These are phyloP conservation scores for Botryosphaeria agaves DNA, from an alignment of 2,329 filamentous ascomycete species.

Conservation along the genomic window DNA sequence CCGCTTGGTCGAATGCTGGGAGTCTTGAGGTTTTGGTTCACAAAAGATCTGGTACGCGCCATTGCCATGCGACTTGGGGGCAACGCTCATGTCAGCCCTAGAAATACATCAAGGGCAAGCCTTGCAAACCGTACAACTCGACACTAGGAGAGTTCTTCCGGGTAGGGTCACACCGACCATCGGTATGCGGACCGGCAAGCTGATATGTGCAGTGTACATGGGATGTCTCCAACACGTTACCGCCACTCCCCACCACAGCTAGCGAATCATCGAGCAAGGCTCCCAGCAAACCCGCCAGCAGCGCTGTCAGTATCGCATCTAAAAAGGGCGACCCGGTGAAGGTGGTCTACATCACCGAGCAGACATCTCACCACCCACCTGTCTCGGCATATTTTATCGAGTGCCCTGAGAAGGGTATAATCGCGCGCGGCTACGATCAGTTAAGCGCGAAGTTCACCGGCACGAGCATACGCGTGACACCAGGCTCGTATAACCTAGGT, in stretches of 20 bases:
- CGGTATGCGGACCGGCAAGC: conserved; percentile 4
- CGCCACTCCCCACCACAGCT: conserved; percentile 31
- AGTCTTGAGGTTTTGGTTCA: conserved; percentile 94
- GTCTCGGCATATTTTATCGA: conserved; percentile 92
- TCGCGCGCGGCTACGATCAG: conserved; percentile 84
- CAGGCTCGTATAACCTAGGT: conserved; percentile 84
- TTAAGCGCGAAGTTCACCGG: conserved; percentile 96
- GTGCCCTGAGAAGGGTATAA: conserved; percentile 79
- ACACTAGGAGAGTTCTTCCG: conserved; percentile 94
- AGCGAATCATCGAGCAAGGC: too few relatives aligned
- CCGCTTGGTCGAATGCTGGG: conserved; percentile 86
- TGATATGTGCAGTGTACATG: conserved; percentile 99
- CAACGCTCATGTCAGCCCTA: conserved; percentile 15
- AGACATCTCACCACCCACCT: conserved; percentile 93
- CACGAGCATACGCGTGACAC: conserved; percentile 78
- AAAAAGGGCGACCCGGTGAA: conserved; percentile 38
- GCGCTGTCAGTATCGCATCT: conserved; percentile 17
- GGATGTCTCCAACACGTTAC: conserved; percentile 70
- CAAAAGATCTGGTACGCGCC: conserved; percentile 63
- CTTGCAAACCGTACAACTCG: conserved; percentile 98
- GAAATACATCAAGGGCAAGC: conserved; percentile 97
- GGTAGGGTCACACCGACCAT: conserved; percentile 31
- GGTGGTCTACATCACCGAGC: conserved; percentile 89
- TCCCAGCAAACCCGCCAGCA: conserved; percentile 22
- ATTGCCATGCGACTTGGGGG: not conserved